A percentile compares a stretch with the other conserved stretches of the same genome.
Evolutionary conservation across 2,329 filamentous ascomycete species (phyloP).

Genomic region (Knoxdaviesia capensis): DNA sequence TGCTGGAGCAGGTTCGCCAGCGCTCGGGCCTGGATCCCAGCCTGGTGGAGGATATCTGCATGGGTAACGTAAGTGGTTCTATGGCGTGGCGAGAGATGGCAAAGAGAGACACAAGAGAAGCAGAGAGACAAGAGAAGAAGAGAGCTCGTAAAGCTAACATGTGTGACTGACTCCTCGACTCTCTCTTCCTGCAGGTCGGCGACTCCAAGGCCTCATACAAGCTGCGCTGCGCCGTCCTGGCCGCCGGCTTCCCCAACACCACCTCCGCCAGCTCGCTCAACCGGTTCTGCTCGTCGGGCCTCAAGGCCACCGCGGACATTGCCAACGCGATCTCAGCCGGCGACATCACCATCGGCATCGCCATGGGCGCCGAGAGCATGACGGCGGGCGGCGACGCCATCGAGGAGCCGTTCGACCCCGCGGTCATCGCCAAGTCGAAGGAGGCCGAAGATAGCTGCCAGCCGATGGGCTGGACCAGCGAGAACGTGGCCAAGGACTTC

Average conservation of each 20-base stretch:
- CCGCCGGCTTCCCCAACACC: conserved; percentile 87
- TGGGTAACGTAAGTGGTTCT: conserved; percentile 55
- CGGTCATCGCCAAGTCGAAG: conserved; percentile 39
- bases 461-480: conserved; percentile 95
- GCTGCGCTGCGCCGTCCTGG: conserved; percentile 63
- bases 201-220: conserved; percentile 82
- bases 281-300: conserved; percentile 91
- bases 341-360: conserved; percentile 71
- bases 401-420: conserved; percentile 55
- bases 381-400: conserved; percentile 49
- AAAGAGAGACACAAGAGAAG: background rate
- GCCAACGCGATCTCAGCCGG: conserved; percentile 68
- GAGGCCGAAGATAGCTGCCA: conserved; percentile 74
- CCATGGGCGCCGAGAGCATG: conserved; percentile 82
- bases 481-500: conserved; percentile 89
- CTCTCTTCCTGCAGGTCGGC: conserved; percentile 55
- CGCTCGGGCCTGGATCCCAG: conserved; percentile 61
- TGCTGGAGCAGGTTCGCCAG: conserved; percentile 52
- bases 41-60: conserved; percentile 72
- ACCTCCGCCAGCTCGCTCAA: conserved; percentile 65
- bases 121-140: background rate
- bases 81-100: too few species aligned
- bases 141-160: conserved; percentile 9
- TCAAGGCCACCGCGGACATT: conserved; percentile 90
- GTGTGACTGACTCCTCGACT: conserved; percentile 45